Percentiles rank a stretch among this genome's conserved stretches.
phyloP scores from a whole-genome alignment of 192 early-diverging fungal genomes.

The Tieghemiomyces parasiticus region DNA sequence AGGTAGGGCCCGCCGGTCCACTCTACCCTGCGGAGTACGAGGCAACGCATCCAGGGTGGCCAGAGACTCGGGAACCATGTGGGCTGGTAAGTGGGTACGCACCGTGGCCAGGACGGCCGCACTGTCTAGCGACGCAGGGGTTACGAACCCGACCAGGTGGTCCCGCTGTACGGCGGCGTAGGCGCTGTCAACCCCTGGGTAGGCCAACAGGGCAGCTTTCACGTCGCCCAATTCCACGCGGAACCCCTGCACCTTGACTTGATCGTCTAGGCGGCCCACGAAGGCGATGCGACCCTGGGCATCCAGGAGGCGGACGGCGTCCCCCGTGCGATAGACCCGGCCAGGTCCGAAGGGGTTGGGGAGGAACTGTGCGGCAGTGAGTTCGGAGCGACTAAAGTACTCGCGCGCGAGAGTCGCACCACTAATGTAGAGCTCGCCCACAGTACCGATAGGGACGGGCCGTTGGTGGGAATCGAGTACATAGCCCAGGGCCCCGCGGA shows the following conservation, averaged over 20 bases:
- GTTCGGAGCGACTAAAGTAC: constrained; percentile 20
- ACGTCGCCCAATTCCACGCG: constrained; percentile 23
- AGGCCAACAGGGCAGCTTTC: constrained; percentile 11
- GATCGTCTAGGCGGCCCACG: constrained; percentile 22
- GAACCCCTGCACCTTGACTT: constrained; percentile 25
- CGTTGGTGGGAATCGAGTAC: constrained; percentile 13
- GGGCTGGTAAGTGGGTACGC: background rate
- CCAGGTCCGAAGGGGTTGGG: constrained; percentile 19
- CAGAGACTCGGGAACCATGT: background rate
- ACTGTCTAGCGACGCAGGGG: constrained; percentile 11
- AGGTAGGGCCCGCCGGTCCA: background rate
- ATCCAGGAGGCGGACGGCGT: constrained; percentile 15
- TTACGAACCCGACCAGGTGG: constrained; percentile 17
- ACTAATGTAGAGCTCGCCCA: constrained; percentile 23
- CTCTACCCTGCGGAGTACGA: background rate
- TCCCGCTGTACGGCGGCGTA: constrained; percentile 15
- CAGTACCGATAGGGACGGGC: constrained; percentile 18
- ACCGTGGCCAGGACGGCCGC: background rate
- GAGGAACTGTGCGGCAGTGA: constrained; percentile 19
- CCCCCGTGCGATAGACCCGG: constrained; percentile 21
- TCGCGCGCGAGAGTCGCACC: constrained; percentile 18
- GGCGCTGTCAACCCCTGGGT: constrained; percentile 13
- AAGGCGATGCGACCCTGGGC: constrained; percentile 16
- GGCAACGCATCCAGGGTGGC: background rate
- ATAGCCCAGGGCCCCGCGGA: constrained; percentile 13